Conservation (phyloP, 371 early-diverging fungal genomes). For the Thermomucor indicae-seudaticae region DNA sequence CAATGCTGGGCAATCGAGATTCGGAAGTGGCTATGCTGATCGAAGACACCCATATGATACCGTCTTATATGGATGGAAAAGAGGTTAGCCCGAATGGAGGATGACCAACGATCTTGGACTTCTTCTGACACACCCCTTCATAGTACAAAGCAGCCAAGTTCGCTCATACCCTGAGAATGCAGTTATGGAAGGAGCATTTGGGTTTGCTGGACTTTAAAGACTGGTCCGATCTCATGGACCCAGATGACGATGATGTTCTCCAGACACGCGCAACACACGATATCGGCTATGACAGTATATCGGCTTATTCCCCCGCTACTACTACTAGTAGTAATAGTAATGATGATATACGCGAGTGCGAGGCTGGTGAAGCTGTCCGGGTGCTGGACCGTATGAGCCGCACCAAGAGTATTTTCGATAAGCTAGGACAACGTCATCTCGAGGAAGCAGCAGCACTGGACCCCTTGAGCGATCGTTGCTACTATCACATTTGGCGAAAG, state of each 20-base stretch:
- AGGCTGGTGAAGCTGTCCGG: constrained; percentile 30
- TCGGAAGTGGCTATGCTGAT: constrained; percentile 88
- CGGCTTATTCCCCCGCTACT: background rate
- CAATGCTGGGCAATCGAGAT: constrained; percentile 76
- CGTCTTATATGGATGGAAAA: constrained; percentile 70
- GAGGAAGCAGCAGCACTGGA: constrained; percentile 60
- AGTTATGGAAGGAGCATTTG: constrained; percentile 84
- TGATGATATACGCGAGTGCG: constrained; percentile 25
- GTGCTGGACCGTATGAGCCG: constrained; percentile 35
- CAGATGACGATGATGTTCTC: constrained; percentile 3
- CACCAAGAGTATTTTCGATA: constrained; percentile 34
- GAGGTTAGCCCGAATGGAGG: constrained; percentile 26
- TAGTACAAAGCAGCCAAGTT: constrained; percentile 71
- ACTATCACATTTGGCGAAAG: constrained; percentile 57
- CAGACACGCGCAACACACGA: constrained; percentile 3
- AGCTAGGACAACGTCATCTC: constrained; percentile 11
- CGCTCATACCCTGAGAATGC: constrained; percentile 72
- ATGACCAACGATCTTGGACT: background rate
- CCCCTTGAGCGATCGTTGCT: constrained; percentile 67
- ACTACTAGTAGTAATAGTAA: constrained; percentile 9
- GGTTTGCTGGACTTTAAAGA: constrained; percentile 58
- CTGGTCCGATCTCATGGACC: constrained; percentile 26
- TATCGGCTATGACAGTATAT: constrained; percentile 1
- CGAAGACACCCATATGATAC: constrained; percentile 70
- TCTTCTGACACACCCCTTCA: background rate